Evolutionary conservation across 805 yeast species (phyloP), one percentile per base, ranked within the genome.

Genomic region (Candida sphagnicola): DNA sequence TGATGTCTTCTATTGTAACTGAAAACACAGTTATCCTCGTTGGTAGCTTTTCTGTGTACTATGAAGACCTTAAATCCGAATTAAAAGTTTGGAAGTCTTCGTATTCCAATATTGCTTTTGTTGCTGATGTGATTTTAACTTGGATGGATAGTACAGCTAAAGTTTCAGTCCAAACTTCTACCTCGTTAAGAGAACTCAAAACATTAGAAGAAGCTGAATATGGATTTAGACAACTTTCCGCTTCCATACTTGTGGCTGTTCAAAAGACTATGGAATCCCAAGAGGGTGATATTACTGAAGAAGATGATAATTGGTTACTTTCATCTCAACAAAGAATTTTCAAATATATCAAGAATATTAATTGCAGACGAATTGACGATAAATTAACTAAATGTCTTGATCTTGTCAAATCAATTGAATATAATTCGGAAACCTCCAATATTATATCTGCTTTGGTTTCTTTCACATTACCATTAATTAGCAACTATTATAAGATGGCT

Each of bases 221-320:
- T 2, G 48, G 62, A 2, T 66, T 82, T 42, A 67, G 82, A 39
- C 64, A 71, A 15, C 50, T 85, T 3, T 68, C 80, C 3, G 75
- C 75, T 13, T 71, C 82, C 2, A 71, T 87, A 14, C 60, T 89
- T 38, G 67, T 90, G 21, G 72, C 82, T 0, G 73, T 85, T 47
- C 97, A 90, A 59, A 75, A 76, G 43, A 59, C 74, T 6, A 62
- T 64, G 34, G 76, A 65, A 24, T 46, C 53, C 8, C 68, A 68
- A 35, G 46, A 49, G 18, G 58, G 50, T 3, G 57, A 46, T 2
- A 48, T 77, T 2, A 45, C 58, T 1, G 75, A 65, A 15, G 79
- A 73, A 14, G 59, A 56, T 18, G 90, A 85, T 42, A 66, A 70
- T n/a, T 90, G 96, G 95, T 67, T 87, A 23, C 56, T 67, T 3